Base-by-base conservation (phyloP, 192 early-diverging fungal genomes). In the Jimgerdemannia flammicorona region DNA sequence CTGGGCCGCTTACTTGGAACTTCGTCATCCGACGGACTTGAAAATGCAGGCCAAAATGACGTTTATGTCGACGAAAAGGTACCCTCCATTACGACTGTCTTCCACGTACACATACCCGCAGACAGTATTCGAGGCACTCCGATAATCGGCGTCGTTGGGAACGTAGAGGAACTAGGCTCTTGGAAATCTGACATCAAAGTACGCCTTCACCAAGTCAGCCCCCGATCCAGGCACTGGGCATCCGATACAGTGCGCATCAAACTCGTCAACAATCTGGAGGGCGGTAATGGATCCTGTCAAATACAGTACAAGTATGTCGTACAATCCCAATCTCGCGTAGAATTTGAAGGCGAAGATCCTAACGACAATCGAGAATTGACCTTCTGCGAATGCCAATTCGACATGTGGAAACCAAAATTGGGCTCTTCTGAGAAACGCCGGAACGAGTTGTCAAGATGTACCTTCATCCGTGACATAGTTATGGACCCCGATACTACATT, bases 11-110 rank as follows among this genome's bases (percentile, higher is more conserved):
- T 29, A 29, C 29, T 29, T 29, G 29, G n/a, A n/a, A n/a, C n/a
- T n/a, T n/a, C n/a, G n/a, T n/a, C n/a, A n/a, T n/a, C n/a, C n/a
- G n/a, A n/a, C n/a, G n/a, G n/a, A n/a, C n/a, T n/a, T n/a, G n/a
- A n/a, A n/a, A n/a, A n/a, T n/a, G n/a, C n/a, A n/a, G n/a, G 42
- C 67, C 67, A 69, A 29, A 69, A 69, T 69, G 17, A 43, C 42
- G 67, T 0, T 17, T 7, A 7, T 69, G 6, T 41, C 39, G 42
- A 69, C 11, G 17, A 40, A 41, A 11, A 43, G 0, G 42, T 17
- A 41, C 42, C 42, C 6, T 69, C 1, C 11, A 2, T 69, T 69
- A 2, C 1, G 17, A 69, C 68, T 0, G 43, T 3, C 10, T 69
- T 69, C 19, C 68, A 69, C 68, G 11, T 69, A 2, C 68, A 69